Percentiles rank a stretch among this genome's conserved stretches.
phyloP scores from a whole-genome alignment of 1,284 basidiomycete genomes.

The Ustanciosporium gigantosporum region DNA sequence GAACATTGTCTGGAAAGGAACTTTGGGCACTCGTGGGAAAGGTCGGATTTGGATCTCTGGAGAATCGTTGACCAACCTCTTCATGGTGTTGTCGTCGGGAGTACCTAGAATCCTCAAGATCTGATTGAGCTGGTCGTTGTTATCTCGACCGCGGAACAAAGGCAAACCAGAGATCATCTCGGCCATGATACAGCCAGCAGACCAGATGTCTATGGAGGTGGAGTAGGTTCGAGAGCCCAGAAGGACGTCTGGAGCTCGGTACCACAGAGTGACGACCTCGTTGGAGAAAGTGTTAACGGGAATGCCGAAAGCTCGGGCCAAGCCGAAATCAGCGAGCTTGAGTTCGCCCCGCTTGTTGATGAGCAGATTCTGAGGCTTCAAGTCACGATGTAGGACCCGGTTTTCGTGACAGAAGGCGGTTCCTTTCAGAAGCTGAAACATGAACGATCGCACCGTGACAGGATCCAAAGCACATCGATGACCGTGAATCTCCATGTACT shows the following conservation, averaged over 20 bases:
- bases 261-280: constrained; percentile 87
- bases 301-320: constrained; percentile 74
- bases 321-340: constrained; percentile 83
- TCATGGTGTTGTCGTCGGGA: constrained; percentile 83
- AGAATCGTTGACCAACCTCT: constrained; percentile 87
- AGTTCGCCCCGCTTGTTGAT: constrained; percentile 98
- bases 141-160: constrained; percentile 94
- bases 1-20: constrained; percentile 83
- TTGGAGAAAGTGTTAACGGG: constrained; percentile 61
- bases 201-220: constrained; percentile 99
- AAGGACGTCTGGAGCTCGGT: constrained; percentile 96
- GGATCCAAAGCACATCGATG: constrained; percentile 92
- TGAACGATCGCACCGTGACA: constrained; percentile 90
- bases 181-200: constrained; percentile 97
- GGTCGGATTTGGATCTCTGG: constrained; percentile 87
- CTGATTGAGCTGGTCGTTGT: constrained; percentile 94
- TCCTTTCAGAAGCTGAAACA: constrained; percentile 96
- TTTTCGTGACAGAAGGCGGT: constrained; percentile 99
- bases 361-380: constrained; percentile 96
- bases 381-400: constrained; percentile 92
- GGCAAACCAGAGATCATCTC: constrained; percentile 89
- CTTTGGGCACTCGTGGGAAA: constrained; percentile 87
- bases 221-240: constrained; percentile 96
- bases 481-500: constrained; percentile 98
- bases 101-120: constrained; percentile 98